Evolutionary conservation across 345 rosid genomes (phyloP).

Genomic region (Citrus sinensis): DNA sequence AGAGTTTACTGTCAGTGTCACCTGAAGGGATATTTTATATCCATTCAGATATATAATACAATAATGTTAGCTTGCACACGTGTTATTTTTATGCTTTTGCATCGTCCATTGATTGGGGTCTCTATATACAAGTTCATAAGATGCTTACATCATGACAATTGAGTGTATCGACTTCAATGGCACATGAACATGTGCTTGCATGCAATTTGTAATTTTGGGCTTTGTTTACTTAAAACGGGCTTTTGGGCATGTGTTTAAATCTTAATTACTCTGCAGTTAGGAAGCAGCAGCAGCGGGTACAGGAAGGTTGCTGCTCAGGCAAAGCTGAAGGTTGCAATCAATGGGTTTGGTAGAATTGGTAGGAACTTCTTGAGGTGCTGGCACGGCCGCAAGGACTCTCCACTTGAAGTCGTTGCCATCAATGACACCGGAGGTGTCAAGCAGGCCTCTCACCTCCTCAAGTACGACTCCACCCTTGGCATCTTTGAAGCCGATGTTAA

Average conservation of each 20-base stretch:
- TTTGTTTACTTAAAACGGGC: neutral
- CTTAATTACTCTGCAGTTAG: slow-evolving; percentile 31
- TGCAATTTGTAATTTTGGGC: neutral
- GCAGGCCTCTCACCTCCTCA: slow-evolving; percentile 97
- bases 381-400: slow-evolving; percentile 94
- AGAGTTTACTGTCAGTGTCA: neutral
- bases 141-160: no score
- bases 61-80: neutral
- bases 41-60: neutral
- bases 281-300: slow-evolving; percentile 65
- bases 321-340: slow-evolving; percentile 87
- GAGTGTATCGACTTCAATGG: neutral
- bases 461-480: slow-evolving; percentile 94
- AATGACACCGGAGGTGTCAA: slow-evolving; percentile 94
- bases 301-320: slow-evolving; percentile 69
- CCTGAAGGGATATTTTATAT: neutral
- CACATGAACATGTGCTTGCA: neutral
- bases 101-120: neutral
- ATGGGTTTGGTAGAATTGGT: slow-evolving; percentile 90
- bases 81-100: neutral
- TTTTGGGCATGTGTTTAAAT: neutral
- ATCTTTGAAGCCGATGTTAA: slow-evolving; percentile 90
- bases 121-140: no score
- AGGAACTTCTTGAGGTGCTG: slow-evolving; percentile 97
- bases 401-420: slow-evolving; percentile 82